Evolutionary conservation across 805 yeast genomes (phyloP), one percentile per base, ranked within the genome.

Genomic region (Vanderwaltozyma yarrowii): DNA sequence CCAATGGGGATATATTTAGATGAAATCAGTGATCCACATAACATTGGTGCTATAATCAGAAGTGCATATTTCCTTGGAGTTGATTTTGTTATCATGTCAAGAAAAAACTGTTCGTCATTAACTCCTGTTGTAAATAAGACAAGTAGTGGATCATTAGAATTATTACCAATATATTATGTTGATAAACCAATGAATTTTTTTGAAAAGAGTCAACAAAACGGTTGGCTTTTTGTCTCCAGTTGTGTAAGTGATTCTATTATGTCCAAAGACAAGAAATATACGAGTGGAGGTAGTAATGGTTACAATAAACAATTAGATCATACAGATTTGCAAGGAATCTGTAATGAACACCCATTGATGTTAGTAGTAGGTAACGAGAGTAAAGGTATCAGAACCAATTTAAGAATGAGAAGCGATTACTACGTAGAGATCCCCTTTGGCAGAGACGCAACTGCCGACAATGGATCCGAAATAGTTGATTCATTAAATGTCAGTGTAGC

Each of bases 401-500:
- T 87, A 46, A 64, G 74, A 43, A 61, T 74, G 37, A 64, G 74
- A 47, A 73, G 84, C 36, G 82, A 80, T 42, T 62, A 51, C 39
- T 43, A 59, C 19, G 70, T 66, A 2, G 57, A 56, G 34, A 58
- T 67, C 8, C 61, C 62, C 1, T 43, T 46, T 16, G 51, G 47
- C 2, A 43, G 55, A 17, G 19, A 32, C 2, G 2, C 12, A 20
- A 24, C 13, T 21, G 21, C 27, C 15, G 21, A 24, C 31, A 19
- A 29, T n/a, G 30, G 36, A 14, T 2, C 35, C 29, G 15, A 32
- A 24, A n/a, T 14, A 14, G 20, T 87, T 28, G 95, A 86, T 53
- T 82, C 94, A 23, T 64, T 87, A 51, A 87, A 87, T 54, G 96
- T 85, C 24, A 83, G 92, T 53, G 95, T 87, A 8, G 96, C 96